These are phyloP conservation scores for Escovopsis sp. DNA, from an alignment of 2,329 filamentous ascomycete species.

Conservation along the genomic window DNA sequence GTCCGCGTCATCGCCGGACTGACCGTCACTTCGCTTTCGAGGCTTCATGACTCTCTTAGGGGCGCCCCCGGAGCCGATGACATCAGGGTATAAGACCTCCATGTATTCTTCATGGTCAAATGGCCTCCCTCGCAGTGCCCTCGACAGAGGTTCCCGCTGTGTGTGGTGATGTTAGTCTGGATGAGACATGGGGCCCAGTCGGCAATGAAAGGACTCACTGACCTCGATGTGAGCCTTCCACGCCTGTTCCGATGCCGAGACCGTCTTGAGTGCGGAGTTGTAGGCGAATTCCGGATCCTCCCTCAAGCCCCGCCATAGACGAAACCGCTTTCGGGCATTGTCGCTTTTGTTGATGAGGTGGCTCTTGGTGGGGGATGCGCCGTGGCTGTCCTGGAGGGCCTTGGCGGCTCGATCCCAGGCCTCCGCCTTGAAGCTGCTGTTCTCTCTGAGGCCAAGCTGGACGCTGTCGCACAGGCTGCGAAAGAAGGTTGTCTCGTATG, in stretches of 20 bases:
- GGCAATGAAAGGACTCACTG: conserved; percentile 14
- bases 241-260: conserved; percentile 40
- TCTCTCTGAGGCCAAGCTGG: conserved; percentile 37
- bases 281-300: conserved; percentile 43
- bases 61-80: conserved; percentile 42
- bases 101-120: conserved; percentile 47
- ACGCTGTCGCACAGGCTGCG: conserved; percentile 44
- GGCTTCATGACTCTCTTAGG: conserved; percentile 44
- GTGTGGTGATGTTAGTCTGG: conserved; percentile 7
- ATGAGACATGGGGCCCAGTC: not conserved
- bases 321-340: conserved; percentile 46
- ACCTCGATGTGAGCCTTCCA: conserved; percentile 44
- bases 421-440: conserved; percentile 45
- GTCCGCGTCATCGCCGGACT: conserved; percentile 29
- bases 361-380: conserved; percentile 42
- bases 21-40: conserved; percentile 31
- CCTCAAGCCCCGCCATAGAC: conserved; percentile 42
- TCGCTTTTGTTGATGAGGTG: conserved; percentile 50
- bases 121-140: conserved; percentile 38
- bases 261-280: conserved; percentile 31
- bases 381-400: conserved; percentile 38
- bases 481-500: conserved; percentile 46
- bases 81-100: conserved; percentile 44
- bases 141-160: conserved; percentile 42
- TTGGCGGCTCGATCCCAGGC: conserved; percentile 43